Evolutionary conservation across 164 flowering plant species (phyloP), one percentile per base, ranked within the genome.

Genomic region (Protea cynaroides): DNA sequence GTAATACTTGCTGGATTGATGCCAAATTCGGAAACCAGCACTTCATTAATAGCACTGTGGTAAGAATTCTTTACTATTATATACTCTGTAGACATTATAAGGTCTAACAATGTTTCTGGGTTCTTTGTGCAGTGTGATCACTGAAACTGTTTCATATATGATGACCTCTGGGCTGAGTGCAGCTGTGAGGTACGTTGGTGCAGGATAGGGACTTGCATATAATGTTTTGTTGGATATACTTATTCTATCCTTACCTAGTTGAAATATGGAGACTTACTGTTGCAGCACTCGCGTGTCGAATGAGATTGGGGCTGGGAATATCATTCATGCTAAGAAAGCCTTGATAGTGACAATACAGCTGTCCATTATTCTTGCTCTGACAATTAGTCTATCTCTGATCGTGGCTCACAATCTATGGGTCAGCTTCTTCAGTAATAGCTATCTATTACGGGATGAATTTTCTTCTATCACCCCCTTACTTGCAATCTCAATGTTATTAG

Each of bases 41-140:
- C 97, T 56, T 93, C 98, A 12, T 59, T 93, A 69, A 80, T 86
- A 17, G 98, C 97, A 64, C 86, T 88, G 75, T 87, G 98, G 98
- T 90, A 80, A 24, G 59, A 52, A 6, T 29, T 5, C 15, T 51
- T 25, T 29, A 8, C 23, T 43, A 12, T 8, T 23, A 23, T 17
- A 22, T 0, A 17, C 34, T 29, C 12, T 46, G 7, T 15, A 17
- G 15, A 25, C 36, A 15, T 34, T 18, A 36, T 12, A 46, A 18
- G 34, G 34, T 50, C 54, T 63, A 8, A 56, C 19, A 43, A 29
- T 29, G 5, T 29, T 29, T 29, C 34, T 29, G 34, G 34, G 10
- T 46, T 17, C 6, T 43, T 19, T 59, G 25, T 68, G 29, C 76
- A 93, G 98, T 64, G 96, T 88, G 56, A 90, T 82, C 69, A 92